Evolutionary conservation across 495 filamentous ascomycete genomes (phyloP).

Genomic region (Neurospora sp.): DNA sequence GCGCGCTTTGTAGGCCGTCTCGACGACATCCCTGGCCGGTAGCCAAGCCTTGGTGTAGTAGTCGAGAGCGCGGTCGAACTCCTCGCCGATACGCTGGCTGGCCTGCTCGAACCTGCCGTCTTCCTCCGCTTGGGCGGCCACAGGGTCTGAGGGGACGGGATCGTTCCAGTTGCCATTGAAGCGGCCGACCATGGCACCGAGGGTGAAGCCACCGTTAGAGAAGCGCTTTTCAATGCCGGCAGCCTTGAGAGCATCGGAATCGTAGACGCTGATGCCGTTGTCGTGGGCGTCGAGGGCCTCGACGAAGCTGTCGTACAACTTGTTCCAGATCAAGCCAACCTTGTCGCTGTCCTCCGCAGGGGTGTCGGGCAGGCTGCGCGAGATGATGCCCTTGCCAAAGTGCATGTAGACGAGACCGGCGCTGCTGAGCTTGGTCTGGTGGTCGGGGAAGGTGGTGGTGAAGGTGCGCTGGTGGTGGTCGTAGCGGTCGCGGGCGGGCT

Average conservation of each 20-base stretch:
- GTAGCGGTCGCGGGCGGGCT: constrained; percentile 63
- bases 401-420: constrained; percentile 94
- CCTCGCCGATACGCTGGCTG: constrained; percentile 71
- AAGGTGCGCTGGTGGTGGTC: constrained; percentile 98
- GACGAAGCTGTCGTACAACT: constrained; percentile 87
- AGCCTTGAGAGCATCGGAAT: constrained; percentile 48
- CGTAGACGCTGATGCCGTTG: constrained; percentile 82
- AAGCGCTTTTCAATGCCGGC: constrained; percentile 70
- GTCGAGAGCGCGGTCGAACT: constrained; percentile 66
- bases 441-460: constrained; percentile 61
- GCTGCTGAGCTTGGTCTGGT: constrained; percentile 78
- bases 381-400: constrained; percentile 76
- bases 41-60: constrained; percentile 71
- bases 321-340: constrained; percentile 66
- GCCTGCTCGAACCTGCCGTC: constrained; percentile 70
- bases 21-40: constrained; percentile 72
- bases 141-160: constrained; percentile 32
- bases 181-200: constrained; percentile 73
- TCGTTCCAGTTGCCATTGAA: constrained; percentile 69
- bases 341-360: constrained; percentile 45
- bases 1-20: constrained; percentile 56
- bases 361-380: constrained; percentile 42
- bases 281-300: constrained; percentile 96
- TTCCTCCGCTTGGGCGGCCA: constrained; percentile 60
- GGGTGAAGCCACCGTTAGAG: constrained; percentile 65